A percentile compares a stretch with the other conserved stretches of the same genome.
Conservation (phyloP, 106 monocot species). For the Dioscorea dumetorum region DNA sequence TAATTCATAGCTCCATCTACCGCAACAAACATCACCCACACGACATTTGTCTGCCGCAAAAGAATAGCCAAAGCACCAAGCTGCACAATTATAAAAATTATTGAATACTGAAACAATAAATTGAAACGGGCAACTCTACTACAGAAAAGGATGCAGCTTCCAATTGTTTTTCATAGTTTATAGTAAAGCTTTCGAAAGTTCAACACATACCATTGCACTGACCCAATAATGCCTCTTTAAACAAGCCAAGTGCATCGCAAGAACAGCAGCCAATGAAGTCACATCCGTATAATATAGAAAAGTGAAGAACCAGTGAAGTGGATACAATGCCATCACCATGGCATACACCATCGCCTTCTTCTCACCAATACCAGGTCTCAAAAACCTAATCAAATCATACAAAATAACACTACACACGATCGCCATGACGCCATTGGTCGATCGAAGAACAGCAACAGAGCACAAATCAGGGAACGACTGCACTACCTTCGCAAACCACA, state of each 20-base stretch:
- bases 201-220: slow-evolving; percentile 55
- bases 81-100: slow-evolving; percentile 29
- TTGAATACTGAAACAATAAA: background rate
- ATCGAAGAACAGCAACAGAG: slow-evolving; percentile 64
- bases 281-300: slow-evolving; percentile 97
- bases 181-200: no score
- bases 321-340: slow-evolving; percentile 56
- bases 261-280: slow-evolving; percentile 71
- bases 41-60: slow-evolving; percentile 85
- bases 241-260: slow-evolving; percentile 78
- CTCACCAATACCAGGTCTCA: slow-evolving; percentile 50
- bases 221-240: slow-evolving; percentile 57
- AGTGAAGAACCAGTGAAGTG: slow-evolving; percentile 94
- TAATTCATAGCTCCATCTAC: slow-evolving; percentile 53
- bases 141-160: background rate
- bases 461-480: slow-evolving; percentile 47
- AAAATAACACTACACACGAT: slow-evolving; percentile 70
- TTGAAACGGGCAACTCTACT: background rate
- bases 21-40: slow-evolving; percentile 90
- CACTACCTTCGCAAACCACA: slow-evolving; percentile 32
- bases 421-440: slow-evolving; percentile 60
- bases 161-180: no score
- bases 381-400: slow-evolving; percentile 56
- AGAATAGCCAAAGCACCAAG: slow-evolving; percentile 63
- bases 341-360: slow-evolving; percentile 49